Base-by-base conservation (phyloP, 2,329 filamentous ascomycete genomes). In the Trichoderma sp. region DNA sequence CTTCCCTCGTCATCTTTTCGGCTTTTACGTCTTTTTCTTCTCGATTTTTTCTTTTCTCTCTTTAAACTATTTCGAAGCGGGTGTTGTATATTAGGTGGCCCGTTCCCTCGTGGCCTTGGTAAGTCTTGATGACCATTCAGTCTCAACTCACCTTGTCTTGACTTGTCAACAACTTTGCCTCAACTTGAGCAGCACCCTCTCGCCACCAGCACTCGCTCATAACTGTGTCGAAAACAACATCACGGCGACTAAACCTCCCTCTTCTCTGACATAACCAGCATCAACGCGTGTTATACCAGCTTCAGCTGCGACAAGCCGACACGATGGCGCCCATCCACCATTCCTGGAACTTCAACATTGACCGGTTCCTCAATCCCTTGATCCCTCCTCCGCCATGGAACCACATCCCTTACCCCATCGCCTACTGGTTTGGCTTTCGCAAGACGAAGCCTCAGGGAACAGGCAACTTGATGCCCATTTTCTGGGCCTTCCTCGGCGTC, bases 361-460 rank as follows among this genome's bases (percentile, higher is more conserved):
- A 97, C 84, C 82, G 81, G n/a, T 89, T 91, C 78, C 79, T 97
- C 65, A 94, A 95, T 79, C 91, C 86, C 3, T 85, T 89, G 73
- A 78, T 97, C 28, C 92, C 92, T 9, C 83, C 87, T 15, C 91
- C 91, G 53, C 88, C 87, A 75, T 87, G 93, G 79, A 82, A 86
- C 32, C 82, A 84, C 58, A 78, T 97, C 1, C 94, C 94, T 0
- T 84, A 84, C 61, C 87, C 87, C 0, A 78, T 96, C 23, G 87
- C 92, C 23, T 87, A 89, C 74, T 92, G 93, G 75, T 82, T 97
- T 2, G 92, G 92, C 12, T 83, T 92, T 76, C 87, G 91, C 73
- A 81, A 77, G 61, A 36, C 78, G 30, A 75, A 80, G 74, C 75
- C 80, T 61, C 28, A 76, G 13, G 76, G 77, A 11, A 76, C 88